These are phyloP conservation scores for Simplicillium sp. DNA, from an alignment of 2,329 filamentous ascomycete genomes.

Conservation along the genomic window DNA sequence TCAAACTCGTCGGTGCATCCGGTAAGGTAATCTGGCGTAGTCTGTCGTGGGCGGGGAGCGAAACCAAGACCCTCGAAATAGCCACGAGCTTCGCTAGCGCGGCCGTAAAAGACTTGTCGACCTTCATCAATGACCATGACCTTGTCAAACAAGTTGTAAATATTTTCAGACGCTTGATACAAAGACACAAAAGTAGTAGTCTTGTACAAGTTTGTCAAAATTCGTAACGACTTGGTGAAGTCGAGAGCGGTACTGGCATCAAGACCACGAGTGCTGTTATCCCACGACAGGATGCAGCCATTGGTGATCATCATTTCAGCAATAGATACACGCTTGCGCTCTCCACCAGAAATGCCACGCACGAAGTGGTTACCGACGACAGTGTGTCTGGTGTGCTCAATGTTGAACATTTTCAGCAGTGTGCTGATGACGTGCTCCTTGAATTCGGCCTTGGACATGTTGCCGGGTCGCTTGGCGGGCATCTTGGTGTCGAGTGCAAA, in stretches of 20 bases:
- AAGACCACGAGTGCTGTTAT: slow-evolving; percentile 62
- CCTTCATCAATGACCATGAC: slow-evolving; percentile 73
- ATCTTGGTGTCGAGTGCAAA: slow-evolving; percentile 83
- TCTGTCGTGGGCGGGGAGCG: slow-evolving; percentile 64
- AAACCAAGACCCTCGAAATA: slow-evolving; percentile 77
- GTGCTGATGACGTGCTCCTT: slow-evolving; percentile 66
- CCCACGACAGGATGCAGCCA: slow-evolving; percentile 65
- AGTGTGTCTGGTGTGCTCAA: slow-evolving; percentile 78
- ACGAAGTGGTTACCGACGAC: slow-evolving; percentile 77
- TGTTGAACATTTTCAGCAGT: slow-evolving; percentile 87
- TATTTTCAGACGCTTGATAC: slow-evolving; percentile 78
- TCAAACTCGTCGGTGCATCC: slow-evolving; percentile 80
- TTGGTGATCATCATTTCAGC: slow-evolving; percentile 74
- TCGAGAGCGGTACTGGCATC: slow-evolving; percentile 61
- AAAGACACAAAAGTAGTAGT: slow-evolving; percentile 78
- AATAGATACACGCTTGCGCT: slow-evolving; percentile 73
- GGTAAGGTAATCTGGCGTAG: slow-evolving; percentile 73
- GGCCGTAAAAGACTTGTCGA: slow-evolving; percentile 68
- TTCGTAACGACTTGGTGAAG: slow-evolving; percentile 60
- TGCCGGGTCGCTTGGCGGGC: slow-evolving; percentile 67
- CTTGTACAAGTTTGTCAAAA: slow-evolving; percentile 76
- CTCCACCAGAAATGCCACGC: slow-evolving; percentile 70
- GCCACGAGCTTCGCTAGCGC: slow-evolving; percentile 51
- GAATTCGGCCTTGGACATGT: slow-evolving; percentile 63
- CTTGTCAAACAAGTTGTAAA: slow-evolving; percentile 74